Conservation (phyloP, 108 stramenopile species). For the Cylindrotheca closterium region DNA sequence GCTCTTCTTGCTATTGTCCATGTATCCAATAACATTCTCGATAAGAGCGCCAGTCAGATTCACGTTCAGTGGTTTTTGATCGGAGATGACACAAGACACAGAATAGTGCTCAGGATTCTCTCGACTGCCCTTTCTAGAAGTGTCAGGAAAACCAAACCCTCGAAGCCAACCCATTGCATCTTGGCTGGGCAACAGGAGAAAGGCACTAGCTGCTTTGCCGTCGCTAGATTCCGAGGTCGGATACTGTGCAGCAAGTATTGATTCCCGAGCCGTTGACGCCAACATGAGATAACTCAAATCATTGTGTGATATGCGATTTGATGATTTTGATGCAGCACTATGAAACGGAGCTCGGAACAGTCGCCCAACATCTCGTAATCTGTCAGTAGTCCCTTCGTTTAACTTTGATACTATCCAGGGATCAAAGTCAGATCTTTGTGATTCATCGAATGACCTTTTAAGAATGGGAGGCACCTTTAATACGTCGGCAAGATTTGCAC, state of each 20-base stretch:
- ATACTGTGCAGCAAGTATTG: slow-evolving; percentile 22
- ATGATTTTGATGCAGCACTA: slow-evolving; percentile 14
- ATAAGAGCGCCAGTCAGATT: slow-evolving; percentile 81
- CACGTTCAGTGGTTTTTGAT: slow-evolving; percentile 57
- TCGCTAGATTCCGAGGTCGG: slow-evolving; percentile 12
- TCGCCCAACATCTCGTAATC: slow-evolving; percentile 34
- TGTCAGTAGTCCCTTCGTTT: slow-evolving; percentile 17
- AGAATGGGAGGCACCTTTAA: slow-evolving; percentile 7
- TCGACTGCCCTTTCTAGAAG: not conserved
- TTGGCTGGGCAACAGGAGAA: slow-evolving; percentile 20
- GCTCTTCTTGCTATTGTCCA: slow-evolving; percentile 15
- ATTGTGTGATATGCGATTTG: slow-evolving; percentile 9
- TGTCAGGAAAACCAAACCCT: slow-evolving; percentile 34
- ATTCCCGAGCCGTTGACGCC: slow-evolving; percentile 15
- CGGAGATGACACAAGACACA: slow-evolving; percentile 15
- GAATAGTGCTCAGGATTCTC: slow-evolving; percentile 10
- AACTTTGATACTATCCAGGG: not conserved
- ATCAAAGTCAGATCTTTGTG: slow-evolving; percentile 10
- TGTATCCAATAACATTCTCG: slow-evolving; percentile 45
- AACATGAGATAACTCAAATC: slow-evolving; percentile 49
- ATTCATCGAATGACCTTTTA: not conserved
- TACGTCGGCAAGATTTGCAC: slow-evolving; percentile 23
- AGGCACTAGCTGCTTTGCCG: slow-evolving; percentile 16
- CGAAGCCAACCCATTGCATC: slow-evolving; percentile 33
- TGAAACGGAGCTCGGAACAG: slow-evolving; percentile 37